Evolutionary conservation across 2,329 filamentous ascomycete genomes (phyloP), one percentile per base, ranked within the genome.

Genomic region (Pseudogymnoascus sp.): DNA sequence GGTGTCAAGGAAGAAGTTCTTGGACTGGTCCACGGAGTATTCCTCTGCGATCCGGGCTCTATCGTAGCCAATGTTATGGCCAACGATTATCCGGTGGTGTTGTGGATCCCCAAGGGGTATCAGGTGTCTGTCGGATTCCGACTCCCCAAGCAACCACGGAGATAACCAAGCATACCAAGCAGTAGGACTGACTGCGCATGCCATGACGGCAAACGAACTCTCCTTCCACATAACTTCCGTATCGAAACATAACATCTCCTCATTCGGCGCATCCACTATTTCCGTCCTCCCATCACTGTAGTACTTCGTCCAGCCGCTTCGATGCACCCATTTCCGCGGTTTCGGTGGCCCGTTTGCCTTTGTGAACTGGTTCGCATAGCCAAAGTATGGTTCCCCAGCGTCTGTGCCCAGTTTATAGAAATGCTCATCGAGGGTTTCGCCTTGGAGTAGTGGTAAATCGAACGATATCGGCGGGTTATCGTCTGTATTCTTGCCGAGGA

Each of bases 101-200:
- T 79, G 80, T 6, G 88, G 85, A 70, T 97, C 88, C 31, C 95
- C 96, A 6, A 99, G 77, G 0, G 96, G 92, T 60, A 99, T 88
- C 11, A 99, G 79, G 66, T 99, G 93, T 60, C 85, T 84, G 71
- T 91, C 83, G 34, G 86, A 86, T 37, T 89, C 79, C 1, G 90
- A 88, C 78, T 98, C 91, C 31, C 87, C 90, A 16, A 99, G 77
- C 37, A 99, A 79, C 93, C 93, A 99, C 0, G 95, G 95, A 11
- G 95, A 99, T 62, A 99, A 77, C 95, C 95, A 99, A 0, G 89
- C 91, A 78, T 99, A 99, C 96, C 96, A 99, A 31, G 92, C 88
- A 2, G 87, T 93, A 0, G 91, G 88, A 69, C 92, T 92, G 16
- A 88, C 90, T 13, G 96, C 95, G 74, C 93, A 98, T 21, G 96